These are phyloP conservation scores for Fusarium denticulatum DNA, from an alignment of 2,329 filamentous ascomycete genomes.

Conservation along the genomic window DNA sequence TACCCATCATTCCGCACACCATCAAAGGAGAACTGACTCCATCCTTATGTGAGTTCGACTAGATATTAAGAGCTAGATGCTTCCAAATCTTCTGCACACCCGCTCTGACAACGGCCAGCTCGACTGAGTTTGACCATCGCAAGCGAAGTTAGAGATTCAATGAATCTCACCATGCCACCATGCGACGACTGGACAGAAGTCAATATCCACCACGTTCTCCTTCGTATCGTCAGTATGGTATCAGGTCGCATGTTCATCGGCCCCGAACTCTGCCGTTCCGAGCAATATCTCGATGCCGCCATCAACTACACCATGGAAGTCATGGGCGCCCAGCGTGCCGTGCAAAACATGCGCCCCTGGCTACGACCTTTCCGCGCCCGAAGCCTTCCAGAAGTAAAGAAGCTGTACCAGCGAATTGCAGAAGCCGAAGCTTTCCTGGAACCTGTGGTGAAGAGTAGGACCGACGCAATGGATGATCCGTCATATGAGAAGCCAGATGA, in stretches of 20 bases:
- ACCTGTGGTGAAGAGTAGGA: not conserved
- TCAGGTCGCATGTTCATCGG: not conserved
- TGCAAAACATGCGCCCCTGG: not conserved
- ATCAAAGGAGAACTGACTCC: not conserved
- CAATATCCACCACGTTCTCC: not conserved
- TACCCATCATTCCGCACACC: not conserved
- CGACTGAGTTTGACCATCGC: not conserved
- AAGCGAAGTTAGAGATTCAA: not conserved
- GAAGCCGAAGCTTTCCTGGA: not conserved
- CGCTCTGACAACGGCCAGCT: not conserved
- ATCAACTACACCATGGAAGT: conserved; percentile 7
- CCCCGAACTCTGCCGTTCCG: not conserved
- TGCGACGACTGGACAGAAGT: not conserved
- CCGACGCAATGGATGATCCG: not conserved
- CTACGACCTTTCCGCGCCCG: rapidly evolving
- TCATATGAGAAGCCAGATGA: not conserved
- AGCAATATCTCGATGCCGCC: not conserved
- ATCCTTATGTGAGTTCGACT: not conserved
- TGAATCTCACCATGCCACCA: not conserved
- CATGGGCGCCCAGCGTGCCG: not conserved
- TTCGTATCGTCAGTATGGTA: not conserved
- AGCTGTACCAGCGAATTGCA: not conserved
- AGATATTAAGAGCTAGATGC: too few species aligned
- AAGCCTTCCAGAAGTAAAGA: not conserved
- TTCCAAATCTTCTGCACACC: not conserved